These are phyloP conservation scores for Turritis glabra DNA, from an alignment of 345 rosid species.

Conservation along the genomic window DNA sequence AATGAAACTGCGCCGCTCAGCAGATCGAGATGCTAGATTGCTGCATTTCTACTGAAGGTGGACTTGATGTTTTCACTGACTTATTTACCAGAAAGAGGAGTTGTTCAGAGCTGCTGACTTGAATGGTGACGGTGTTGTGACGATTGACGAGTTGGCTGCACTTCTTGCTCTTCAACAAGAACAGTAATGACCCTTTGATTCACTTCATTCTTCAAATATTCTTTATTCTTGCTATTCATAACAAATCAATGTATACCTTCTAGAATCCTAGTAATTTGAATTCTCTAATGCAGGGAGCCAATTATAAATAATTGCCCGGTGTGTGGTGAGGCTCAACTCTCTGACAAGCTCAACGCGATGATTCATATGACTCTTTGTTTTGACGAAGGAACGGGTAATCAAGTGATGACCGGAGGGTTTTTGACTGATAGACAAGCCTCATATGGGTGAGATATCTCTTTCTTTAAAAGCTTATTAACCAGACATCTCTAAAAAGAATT, in stretches of 20 bases:
- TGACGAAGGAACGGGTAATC: slow-evolving; percentile 96
- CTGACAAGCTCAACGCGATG: slow-evolving; percentile 79
- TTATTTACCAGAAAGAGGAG: slow-evolving; percentile 71
- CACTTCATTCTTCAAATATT: neutral
- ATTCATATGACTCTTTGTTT: slow-evolving; percentile 92
- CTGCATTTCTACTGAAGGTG: slow-evolving; percentile 10
- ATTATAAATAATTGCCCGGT: slow-evolving; percentile 82
- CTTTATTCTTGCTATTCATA: neutral
- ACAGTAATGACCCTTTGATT: slow-evolving; percentile 50
- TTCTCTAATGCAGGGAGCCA: slow-evolving; percentile 59
- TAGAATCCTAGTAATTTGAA: neutral
- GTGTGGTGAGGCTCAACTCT: slow-evolving; percentile 71
- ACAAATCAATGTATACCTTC: neutral
- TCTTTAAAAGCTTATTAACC: neutral
- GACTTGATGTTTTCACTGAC: slow-evolving; percentile 13
- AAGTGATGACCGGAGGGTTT: slow-evolving; percentile 93
- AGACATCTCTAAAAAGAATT: neutral
- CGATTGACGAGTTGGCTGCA: slow-evolving; percentile 88
- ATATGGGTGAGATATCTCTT: slow-evolving; percentile 61
- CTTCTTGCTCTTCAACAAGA: slow-evolving; percentile 89
- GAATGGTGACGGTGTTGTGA: slow-evolving; percentile 85
- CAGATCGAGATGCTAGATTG: slow-evolving; percentile 10
- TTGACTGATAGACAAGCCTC: slow-evolving; percentile 94
- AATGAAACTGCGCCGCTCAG: neutral
- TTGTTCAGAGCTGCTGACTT: slow-evolving; percentile 86